Conservation (phyloP, 2,329 filamentous ascomycete species). For the Colletotrichum euphorbiae region DNA sequence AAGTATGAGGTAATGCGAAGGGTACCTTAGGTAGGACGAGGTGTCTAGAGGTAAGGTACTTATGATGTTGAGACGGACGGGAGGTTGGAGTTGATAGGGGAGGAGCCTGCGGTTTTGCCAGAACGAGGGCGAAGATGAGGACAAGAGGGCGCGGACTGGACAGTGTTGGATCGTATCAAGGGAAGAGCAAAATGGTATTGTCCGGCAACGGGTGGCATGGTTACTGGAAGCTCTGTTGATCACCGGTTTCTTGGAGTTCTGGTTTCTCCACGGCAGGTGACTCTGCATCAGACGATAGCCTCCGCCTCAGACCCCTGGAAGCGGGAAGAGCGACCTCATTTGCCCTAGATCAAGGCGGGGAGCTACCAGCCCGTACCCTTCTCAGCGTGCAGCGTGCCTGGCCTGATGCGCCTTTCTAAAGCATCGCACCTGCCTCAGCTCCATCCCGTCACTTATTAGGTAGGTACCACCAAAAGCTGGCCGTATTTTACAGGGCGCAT, state of each 20-base stretch:
- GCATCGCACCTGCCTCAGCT: not conserved
- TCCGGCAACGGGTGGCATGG: conserved; percentile 17
- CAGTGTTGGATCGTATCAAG: not conserved
- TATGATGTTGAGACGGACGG: not conserved
- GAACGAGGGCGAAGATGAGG: not conserved
- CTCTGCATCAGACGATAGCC: conserved; percentile 21
- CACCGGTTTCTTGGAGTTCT: conserved; percentile 11
- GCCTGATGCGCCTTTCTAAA: no score
- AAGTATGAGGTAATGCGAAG: conserved; percentile 33
- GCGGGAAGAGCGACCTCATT: not conserved
- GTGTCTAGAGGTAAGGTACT: not conserved
- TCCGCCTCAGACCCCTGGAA: conserved; percentile 3
- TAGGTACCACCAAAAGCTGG: no score
- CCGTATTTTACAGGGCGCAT: no score
- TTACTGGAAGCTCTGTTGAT: conserved; percentile 17
- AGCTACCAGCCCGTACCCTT: not conserved
- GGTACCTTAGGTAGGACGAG: not conserved
- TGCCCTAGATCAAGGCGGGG: not conserved
- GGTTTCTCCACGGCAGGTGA: conserved; percentile 25
- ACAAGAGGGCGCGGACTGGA: not conserved
- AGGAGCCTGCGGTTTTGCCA: not conserved
- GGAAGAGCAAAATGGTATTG: not conserved
- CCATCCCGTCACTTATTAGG: no score
- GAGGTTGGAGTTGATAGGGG: not conserved
- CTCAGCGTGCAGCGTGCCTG: no score